Base-by-base conservation (phyloP, 345 rosid genomes). In the Eucalyptus pumila region DNA sequence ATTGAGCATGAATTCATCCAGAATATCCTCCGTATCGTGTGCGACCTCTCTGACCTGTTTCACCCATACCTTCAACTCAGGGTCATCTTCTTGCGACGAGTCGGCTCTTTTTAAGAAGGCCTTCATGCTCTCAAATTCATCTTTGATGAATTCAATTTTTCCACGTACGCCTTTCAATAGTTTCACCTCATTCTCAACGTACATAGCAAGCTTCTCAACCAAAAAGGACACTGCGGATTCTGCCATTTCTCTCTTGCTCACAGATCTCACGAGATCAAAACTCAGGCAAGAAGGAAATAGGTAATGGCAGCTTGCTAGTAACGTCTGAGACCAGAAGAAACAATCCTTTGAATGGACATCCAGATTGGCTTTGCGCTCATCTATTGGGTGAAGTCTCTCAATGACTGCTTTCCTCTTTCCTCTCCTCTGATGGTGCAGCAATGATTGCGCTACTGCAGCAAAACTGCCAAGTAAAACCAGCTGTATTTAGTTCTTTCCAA, bases 241-340 rank as follows among this genome's bases (percentile, higher is more conserved):
- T 58, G n/a, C 65, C 67, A 60, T 60, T 49, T 49, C 12, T 26
- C 65, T 60, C 67, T 60, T 11, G 67, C 67, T 26, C 15, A 26
- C 8, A 2, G 15, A 60, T 11, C 32, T 60, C 14, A 3, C 8
- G 15, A 60, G 67, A 60, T 11, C 67, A 60, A 11, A 11, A 3
- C 32, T 60, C 15, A 11, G 15, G 15, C 15, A 5, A 60, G n/a
- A 26, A 60, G 8, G 7, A 60, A 60, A 11, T 11, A 11, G 67
- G 67, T 13, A 26, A 60, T 5, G 5, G 30, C n/a, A 1, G 30
- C 11, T 26, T 27, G 14, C 7, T 60, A 26, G 1, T 3, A 12
- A 0, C 67, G 67, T 60, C 0, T 60, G 32, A 60, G 8, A 27
- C 4, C 2, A 6, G 1, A 27, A 27, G 32, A 60, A 1, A 60